Conservation (phyloP, 331 rosid genomes). For the Pyrus hybrid region DNA sequence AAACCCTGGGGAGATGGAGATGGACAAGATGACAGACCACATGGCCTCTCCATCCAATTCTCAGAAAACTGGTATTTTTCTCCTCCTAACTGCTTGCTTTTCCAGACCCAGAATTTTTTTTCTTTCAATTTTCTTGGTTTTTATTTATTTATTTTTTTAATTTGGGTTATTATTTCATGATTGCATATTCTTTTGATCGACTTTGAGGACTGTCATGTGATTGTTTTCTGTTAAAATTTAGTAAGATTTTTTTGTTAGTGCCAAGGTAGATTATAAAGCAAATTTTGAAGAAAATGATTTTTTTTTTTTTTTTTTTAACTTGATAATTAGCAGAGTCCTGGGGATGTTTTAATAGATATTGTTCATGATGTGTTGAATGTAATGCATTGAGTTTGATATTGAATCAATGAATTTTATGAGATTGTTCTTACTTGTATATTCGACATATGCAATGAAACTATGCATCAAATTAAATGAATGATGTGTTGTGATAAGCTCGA, state of each 20-base stretch:
- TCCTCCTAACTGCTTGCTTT: not conserved
- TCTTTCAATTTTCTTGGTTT: not conserved
- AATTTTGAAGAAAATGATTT: too few species aligned
- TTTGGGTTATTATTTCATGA: not conserved
- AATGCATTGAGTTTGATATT: not conserved
- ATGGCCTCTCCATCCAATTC: slow-evolving; percentile 49
- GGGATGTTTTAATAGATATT: not conserved
- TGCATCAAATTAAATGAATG: not conserved
- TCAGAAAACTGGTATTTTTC: slow-evolving; percentile 44
- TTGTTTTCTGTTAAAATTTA: not conserved
- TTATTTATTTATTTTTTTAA: not conserved
- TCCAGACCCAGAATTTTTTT: not conserved
- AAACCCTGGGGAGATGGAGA: not conserved
- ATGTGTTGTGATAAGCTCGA: not conserved
- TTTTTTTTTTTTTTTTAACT: not conserved
- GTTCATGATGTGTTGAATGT: not conserved
- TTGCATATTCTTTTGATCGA: not conserved
- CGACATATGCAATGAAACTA: too few species aligned
- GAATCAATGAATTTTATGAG: too few species aligned
- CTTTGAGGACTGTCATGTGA: not conserved
- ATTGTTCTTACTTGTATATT: not conserved
- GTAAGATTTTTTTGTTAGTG: not conserved
- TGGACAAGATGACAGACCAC: not conserved
- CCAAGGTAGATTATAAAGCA: not conserved
- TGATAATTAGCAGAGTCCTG: not conserved